Evolutionary conservation across 768 basidiomycete genomes (phyloP), one percentile per base, ranked within the genome.

Genomic region (Boletus fagicola): DNA sequence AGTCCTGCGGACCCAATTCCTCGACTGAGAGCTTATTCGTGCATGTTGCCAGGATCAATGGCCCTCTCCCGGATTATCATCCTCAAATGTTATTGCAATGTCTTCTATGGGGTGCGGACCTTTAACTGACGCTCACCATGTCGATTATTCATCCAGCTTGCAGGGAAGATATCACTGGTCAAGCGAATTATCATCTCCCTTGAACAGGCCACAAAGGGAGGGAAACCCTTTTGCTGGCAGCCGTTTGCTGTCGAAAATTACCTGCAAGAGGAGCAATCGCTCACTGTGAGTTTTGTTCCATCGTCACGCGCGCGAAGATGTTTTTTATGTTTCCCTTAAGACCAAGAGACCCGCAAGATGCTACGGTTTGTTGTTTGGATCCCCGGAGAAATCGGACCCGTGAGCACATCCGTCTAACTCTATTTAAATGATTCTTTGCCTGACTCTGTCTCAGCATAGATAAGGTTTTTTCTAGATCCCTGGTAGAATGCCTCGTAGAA

Each of bases 21-120:
- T 62, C 67, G 5, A 64, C 71, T 9, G 77, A 79, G 62, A 84
- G 84, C 61, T 76, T 96, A 16, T 91, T 96, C 56, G 89, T 92
- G 64, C 80, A 90, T 65, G 91, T 94, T 36, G 91, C 90, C 6
- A 74, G 85, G 55, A 80, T 83, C 49, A 94, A 95, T 68, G 93
- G 92, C 0, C 94, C 96, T 4, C 74, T 98, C 36, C 83, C 85
- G 18, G 92, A 97, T 71, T 94, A 92, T 70, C 93, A 98, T 73
- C 95, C 96, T 4, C 92, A 95, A 66, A 88, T 96, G 81, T 70
- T 98, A 18, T 74, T 94, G 13, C 95, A 98, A 67, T 96, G 93
- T 68, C 76, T 98, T 53, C 75, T 97, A 9, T 96, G 94, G 94
- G 88, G 95, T 95, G 63, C 55, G 83, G 68, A 48, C 22, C 15